Base-by-base conservation (phyloP, 495 filamentous ascomycete genomes). In the Xylaria acuta region DNA sequence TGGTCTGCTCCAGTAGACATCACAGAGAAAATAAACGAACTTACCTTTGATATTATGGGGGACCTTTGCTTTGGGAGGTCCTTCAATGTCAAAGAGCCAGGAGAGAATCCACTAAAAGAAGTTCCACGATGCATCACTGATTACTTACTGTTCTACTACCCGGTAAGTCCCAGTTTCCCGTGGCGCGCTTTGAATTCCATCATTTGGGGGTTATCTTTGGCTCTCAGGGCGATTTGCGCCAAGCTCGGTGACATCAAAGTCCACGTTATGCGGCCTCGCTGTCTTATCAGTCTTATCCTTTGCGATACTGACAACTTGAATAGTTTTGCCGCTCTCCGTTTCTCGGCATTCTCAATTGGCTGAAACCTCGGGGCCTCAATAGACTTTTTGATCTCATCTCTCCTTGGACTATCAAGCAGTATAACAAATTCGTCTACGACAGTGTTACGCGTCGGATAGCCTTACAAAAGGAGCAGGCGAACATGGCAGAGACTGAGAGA, bases 41-140 rank as follows among this genome's bases (percentile, higher is more conserved):
- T 81, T 3, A 67, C 72, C 0, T 76, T 80, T 47, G 80, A 81
- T 64, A 74, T 80, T 38, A 72, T 80, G 72, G 84, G 84, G 85
- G 86, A 88, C 75, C 69, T 87, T 16, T 85, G 86, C 62, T 88
- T 88, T 74, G 85, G 85, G 1, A 86, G 83, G 73, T 87, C 84
- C 59, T 86, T 87, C 68, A 80, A 88, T 72, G 85, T 86, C 14
- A 81, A 80, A 66, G 77, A 81, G 38, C 78, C 80, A 18, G 74
- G 68, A 16, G 67, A 77, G 5, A 79, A 77, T 58, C 45, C 47
- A 5, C 36, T 79, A 3, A 76, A 74, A 56, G 20, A 40, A 8
- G 60, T 82, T 8, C 80, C 76, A 3, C 69, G 76, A 14, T 20
- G 20, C 5, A 80, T 80, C n/a, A 14, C 43, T 0, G 51, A 75